Evolutionary conservation across 768 basidiomycete species (phyloP).

Genomic region (Sistotremastrum suecicum): DNA sequence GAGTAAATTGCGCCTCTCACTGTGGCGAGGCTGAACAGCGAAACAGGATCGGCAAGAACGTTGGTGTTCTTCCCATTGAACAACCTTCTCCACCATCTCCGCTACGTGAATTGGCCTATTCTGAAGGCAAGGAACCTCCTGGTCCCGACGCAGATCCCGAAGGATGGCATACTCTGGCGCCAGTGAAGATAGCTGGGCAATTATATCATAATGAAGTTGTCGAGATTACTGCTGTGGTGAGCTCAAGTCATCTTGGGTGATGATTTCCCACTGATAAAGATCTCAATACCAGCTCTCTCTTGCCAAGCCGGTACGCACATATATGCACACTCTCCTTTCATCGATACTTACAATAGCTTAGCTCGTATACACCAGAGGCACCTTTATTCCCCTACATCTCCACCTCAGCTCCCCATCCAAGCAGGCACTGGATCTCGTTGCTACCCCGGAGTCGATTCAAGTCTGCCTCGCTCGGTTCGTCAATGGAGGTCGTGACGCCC

Average conservation of each 20-base stretch:
- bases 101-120: constrained; percentile 23
- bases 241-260: too few species aligned
- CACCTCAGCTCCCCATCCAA: constrained; percentile 29
- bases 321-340: not conserved
- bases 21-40: too few species aligned
- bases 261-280: too few species aligned
- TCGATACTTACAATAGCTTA: constrained; percentile 8
- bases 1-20: too few species aligned
- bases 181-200: constrained; percentile 20
- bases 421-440: constrained; percentile 36
- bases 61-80: constrained; percentile 11
- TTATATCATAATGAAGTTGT: constrained; percentile 19
- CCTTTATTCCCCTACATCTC: constrained; percentile 35
- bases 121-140: constrained; percentile 16
- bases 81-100: constrained; percentile 23
- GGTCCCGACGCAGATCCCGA: constrained; percentile 27
- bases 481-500: constrained; percentile 34
- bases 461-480: constrained; percentile 33
- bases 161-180: constrained; percentile 23
- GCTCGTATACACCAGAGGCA: constrained; percentile 38
- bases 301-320: constrained; percentile 28
- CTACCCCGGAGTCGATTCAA: constrained; percentile 24
- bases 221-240: constrained; percentile 18
- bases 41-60: too few species aligned
- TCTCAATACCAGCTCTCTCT: too few species aligned